A percentile compares a stretch with the other conserved stretches of the same genome.
Conservation (phyloP, 805 yeast genomes). For the Lipomyces mesembrius region DNA sequence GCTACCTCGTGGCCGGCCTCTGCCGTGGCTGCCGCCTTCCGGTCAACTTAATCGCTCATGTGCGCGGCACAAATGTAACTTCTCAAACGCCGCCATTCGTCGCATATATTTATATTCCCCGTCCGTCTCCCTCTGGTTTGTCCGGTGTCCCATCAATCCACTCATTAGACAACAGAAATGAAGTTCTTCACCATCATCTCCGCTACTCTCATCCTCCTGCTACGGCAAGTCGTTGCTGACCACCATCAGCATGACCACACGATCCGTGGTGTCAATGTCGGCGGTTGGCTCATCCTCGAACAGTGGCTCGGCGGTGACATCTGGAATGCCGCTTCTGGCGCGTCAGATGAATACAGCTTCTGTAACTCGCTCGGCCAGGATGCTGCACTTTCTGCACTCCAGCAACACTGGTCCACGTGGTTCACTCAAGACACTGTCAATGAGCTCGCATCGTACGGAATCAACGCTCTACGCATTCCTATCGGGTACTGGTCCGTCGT, state of each 20-base stretch:
- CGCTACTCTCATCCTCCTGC: not conserved
- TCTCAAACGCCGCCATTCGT: no score
- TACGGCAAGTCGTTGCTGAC: not conserved
- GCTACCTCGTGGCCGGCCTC: not conserved
- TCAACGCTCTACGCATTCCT: slow-evolving; percentile 87
- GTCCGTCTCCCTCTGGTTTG: not conserved
- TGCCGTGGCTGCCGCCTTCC: not conserved
- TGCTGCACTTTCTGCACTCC: slow-evolving; percentile 56
- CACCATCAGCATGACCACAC: not conserved
- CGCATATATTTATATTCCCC: not conserved
- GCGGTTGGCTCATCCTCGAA: slow-evolving; percentile 90
- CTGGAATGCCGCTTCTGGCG: slow-evolving; percentile 61
- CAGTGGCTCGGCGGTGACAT: slow-evolving; percentile 58
- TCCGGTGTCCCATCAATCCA: no score
- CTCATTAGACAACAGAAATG: not conserved
- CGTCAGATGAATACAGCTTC: slow-evolving; percentile 83
- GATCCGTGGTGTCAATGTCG: slow-evolving; percentile 62
- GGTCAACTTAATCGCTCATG: not conserved
- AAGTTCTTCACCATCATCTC: not conserved
- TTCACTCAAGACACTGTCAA: slow-evolving; percentile 71
- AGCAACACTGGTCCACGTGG: slow-evolving; percentile 78
- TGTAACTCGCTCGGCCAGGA: slow-evolving; percentile 63
- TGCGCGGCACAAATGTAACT: not conserved
- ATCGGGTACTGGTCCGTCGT: slow-evolving; percentile 91
- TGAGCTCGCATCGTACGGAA: slow-evolving; percentile 61